phyloP scores from a whole-genome alignment of 2,329 filamentous ascomycete species.

The Cladosporium sp. region DNA sequence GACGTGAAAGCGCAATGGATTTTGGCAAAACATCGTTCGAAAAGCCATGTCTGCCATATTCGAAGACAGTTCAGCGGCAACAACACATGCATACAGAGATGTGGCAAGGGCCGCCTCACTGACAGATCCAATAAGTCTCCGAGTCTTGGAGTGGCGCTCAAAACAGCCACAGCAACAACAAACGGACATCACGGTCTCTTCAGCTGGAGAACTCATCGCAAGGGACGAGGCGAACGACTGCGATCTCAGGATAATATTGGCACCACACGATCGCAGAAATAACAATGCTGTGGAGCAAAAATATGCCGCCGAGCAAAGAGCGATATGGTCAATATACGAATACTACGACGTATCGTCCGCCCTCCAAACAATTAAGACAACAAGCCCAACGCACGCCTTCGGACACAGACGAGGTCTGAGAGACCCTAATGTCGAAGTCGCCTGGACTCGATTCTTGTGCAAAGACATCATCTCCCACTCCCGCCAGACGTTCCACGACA shows the following conservation, averaged over 20 bases:
- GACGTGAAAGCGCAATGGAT: no score
- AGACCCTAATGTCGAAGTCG: background rate
- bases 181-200: background rate
- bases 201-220: background rate
- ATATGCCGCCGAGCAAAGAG: background rate
- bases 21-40: no score
- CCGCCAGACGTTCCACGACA: background rate
- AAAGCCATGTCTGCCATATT: background rate
- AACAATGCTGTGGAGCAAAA: background rate
- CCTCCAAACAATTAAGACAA: background rate
- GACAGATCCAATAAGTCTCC: background rate
- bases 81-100: background rate
- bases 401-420: background rate
- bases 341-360: background rate
- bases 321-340: background rate
- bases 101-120: background rate
- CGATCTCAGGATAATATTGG: background rate
- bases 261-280: background rate
- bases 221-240: background rate
- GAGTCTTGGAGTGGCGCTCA: background rate
- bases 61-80: background rate
- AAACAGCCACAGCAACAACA: background rate
- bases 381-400: background rate
- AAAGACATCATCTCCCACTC: background rate
- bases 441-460: slow-evolving; percentile 4